Percentiles rank a stretch among this genome's conserved stretches.
These are phyloP conservation scores for Fremontodendron californicum DNA, from an alignment of 345 rosid genomes.

Conservation along the genomic window DNA sequence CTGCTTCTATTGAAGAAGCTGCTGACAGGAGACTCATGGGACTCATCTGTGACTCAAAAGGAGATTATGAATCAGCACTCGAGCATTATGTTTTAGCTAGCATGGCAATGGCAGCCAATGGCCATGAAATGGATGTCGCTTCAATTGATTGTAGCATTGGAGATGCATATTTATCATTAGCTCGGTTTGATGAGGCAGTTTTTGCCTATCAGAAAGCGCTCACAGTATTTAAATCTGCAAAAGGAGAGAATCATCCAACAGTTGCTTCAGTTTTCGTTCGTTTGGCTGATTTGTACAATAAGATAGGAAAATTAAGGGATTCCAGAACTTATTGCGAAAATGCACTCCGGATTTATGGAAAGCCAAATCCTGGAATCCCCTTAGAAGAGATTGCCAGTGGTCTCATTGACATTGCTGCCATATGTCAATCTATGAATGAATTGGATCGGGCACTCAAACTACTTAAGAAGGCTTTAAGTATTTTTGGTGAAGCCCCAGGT, in stretches of 20 bases:
- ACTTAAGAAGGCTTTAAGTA: constrained; percentile 62
- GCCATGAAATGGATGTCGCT: constrained; percentile 67
- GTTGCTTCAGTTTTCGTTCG: constrained; percentile 86
- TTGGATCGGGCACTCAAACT: constrained; percentile 58
- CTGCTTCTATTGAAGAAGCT: constrained; percentile 72
- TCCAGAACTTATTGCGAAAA: constrained; percentile 82
- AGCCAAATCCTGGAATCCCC: constrained; percentile 52
- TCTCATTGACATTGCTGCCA: constrained; percentile 75
- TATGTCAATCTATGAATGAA: constrained; percentile 79
- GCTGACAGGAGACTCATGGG: constrained; percentile 89
- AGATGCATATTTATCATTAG: constrained; percentile 76
- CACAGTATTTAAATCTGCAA: constrained; percentile 60
- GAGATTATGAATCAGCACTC: constrained; percentile 75
- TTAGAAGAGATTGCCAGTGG: constrained; percentile 79
- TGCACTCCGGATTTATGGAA: constrained; percentile 62
- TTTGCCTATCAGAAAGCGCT: constrained; percentile 88
- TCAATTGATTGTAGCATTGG: constrained; percentile 86
- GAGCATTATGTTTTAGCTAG: constrained; percentile 86
- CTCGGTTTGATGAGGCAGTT: constrained; percentile 82
- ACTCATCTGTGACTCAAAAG: constrained; percentile 68
- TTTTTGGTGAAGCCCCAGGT: constrained; percentile 55
- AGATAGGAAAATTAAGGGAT: constrained; percentile 71
- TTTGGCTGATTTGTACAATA: constrained; percentile 79
- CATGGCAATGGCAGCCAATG: constrained; percentile 75
- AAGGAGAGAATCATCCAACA: constrained; percentile 78